Base-by-base conservation (phyloP, 768 basidiomycete species). In the Arthromyces matolae region DNA sequence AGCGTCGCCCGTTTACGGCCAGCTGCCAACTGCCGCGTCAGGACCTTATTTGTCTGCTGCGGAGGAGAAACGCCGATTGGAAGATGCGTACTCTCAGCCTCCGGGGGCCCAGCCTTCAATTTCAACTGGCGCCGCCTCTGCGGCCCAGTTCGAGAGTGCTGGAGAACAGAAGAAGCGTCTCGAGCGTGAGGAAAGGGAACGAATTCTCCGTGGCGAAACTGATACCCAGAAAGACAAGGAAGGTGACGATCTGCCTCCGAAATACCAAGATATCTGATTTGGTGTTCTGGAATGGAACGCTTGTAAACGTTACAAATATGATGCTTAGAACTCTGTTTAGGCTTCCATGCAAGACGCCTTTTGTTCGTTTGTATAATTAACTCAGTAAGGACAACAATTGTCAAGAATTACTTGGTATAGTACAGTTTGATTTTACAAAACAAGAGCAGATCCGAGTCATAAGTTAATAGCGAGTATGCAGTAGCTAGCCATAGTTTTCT, bases 111-210 rank as follows among this genome's bases (percentile, higher is more conserved):
- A 49, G 18, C 47, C 39, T 16, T 54, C 48, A 13, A 45, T 51
- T 50, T 60, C 27, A 56, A n/a, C n/a, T n/a, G 45, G n/a, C 24
- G 23, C 34, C 20, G 8, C 55, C 32, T 27, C 53, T 13, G 38
- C 60, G 14, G 51, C 62, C 13, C 42, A 50, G 16, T 61, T 64
- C 20, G 78, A 81, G 60, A 71, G 71, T 41, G 80, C 83, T 0
- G 81, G 78, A 41, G 80, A 83, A 4, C 83, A 86, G 72, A 86
- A 83, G 73, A 73, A 65, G 59, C 65, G 82, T 18, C 55, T 80
- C 41, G 83, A 86, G 62, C 76, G 78, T 36, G 84, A 88, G 58
- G 83, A 85, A 56, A 69, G 82, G 42, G 87, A 86, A 54, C 71
- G 76, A 18, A 53, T 82, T 13, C 54, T 78, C 37, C 48, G 60